Evolutionary conservation across 2,329 filamentous ascomycete genomes (phyloP), one percentile per base, ranked within the genome.

Genomic region (Fusarium concolor): DNA sequence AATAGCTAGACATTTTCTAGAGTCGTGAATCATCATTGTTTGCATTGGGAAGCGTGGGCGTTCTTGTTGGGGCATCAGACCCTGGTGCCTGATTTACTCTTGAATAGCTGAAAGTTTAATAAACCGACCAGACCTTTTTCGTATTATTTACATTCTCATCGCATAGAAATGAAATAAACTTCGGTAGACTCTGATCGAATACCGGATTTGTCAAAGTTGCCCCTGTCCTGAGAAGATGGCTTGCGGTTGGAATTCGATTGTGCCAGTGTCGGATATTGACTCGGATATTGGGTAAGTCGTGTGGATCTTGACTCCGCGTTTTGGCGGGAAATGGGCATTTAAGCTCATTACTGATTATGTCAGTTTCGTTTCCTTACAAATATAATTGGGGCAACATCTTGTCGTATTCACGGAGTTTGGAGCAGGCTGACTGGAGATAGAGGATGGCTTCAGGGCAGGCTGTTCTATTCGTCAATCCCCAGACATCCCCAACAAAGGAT

Each of bases 41-140:
- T 67, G 53, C 65, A 69, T 67, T 67, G 62, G 62, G 66, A 60
- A 66, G 62, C 66, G 67, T 42, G 54, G 67, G 67, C 67, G 67
- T 70, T 66, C n/a, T 64, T 49, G 35, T 53, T 50, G 45, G 45
- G 43, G 26, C 31, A 51, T 24, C 11, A 15, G 39, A 35, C 18
- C 38, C 42, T 26, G 42, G 65, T 66, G 41, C 56, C 41, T 59
- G 33, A 42, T 44, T 62, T 55, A 44, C 49, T 41, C 12, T 28
- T 10, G 18, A 29, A 28, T 69, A 63, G 66, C 38, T 54, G 31
- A 51, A 54, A 70, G 45, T 59, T 49, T 67, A 67, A 67, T 54
- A 43, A 39, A 20, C 20, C n/a, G 14, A n/a, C 44, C 22, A 65
- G 35, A 24, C 12, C 14, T 20, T 43, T 64, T 65, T 47, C 20